Percentiles rank a stretch among this genome's conserved stretches.
phyloP scores from a whole-genome alignment of 345 rosid genomes.

The Arabidopsis arenosa region DNA sequence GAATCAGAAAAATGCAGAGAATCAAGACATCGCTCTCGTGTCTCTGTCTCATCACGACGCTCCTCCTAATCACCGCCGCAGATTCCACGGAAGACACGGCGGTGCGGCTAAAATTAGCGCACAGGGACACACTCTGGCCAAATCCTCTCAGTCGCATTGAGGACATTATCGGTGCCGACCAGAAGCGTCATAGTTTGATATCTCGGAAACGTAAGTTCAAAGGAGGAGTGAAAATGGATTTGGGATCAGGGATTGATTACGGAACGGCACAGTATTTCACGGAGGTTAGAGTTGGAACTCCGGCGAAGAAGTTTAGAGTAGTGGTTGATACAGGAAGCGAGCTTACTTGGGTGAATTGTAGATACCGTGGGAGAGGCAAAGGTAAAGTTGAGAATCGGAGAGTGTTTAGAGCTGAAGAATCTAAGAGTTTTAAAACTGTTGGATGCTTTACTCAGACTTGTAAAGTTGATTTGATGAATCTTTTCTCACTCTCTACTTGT shows the following conservation, averaged over 20 bases:
- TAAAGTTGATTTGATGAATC: constrained; percentile 53
- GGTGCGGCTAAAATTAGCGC: constrained; percentile 25
- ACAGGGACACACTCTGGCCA: constrained; percentile 31
- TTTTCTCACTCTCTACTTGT: constrained; percentile 61
- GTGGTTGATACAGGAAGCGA: constrained; percentile 67
- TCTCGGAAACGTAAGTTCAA: constrained; percentile 20
- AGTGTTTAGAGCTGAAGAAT: constrained; percentile 51
- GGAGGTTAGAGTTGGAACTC: constrained; percentile 58
- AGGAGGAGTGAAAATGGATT: constrained; percentile 46
- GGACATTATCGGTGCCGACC: constrained; percentile 50
- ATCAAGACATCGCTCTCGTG: constrained; percentile 12
- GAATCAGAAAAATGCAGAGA: constrained; percentile 29
- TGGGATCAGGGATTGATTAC: constrained; percentile 53
- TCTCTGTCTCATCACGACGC: constrained; percentile 29
- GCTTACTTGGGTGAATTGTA: constrained; percentile 64
- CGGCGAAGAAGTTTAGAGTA: constrained; percentile 57
- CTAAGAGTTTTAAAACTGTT: constrained; percentile 55
- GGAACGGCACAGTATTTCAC: constrained; percentile 61
- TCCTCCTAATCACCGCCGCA: constrained; percentile 29
- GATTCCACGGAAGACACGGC: constrained; percentile 16
- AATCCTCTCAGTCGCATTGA: constrained; percentile 26
- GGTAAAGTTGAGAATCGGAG: constrained; percentile 24
- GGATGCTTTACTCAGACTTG: constrained; percentile 62
- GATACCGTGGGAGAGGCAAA: constrained; percentile 30
- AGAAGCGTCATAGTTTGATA: constrained; percentile 47